Conservation (phyloP, 2,329 filamentous ascomycete genomes). For the Dothiorella sarmentorum region DNA sequence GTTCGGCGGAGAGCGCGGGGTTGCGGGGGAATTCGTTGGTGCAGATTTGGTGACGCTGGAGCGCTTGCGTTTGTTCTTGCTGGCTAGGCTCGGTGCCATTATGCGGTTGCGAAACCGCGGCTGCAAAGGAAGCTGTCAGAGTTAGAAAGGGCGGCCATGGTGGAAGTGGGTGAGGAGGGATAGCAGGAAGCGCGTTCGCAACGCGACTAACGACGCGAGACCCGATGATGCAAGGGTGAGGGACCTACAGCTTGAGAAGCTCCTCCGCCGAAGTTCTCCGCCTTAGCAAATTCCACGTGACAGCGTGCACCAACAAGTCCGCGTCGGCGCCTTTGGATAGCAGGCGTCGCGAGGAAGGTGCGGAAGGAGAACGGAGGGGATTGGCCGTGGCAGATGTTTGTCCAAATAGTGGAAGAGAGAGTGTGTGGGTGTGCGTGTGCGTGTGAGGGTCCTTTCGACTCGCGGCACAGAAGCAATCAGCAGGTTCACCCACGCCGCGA, state of each 20-base stretch:
- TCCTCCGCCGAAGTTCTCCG: neutral
- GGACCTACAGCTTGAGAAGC: neutral
- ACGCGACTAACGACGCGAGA: neutral
- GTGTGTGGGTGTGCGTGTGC: neutral
- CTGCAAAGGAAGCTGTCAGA: neutral
- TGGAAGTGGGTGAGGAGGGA: neutral
- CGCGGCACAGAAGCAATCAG: too few relatives aligned
- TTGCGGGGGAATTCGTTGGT: neutral
- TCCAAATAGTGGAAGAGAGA: neutral
- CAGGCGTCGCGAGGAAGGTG: neutral
- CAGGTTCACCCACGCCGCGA: too few relatives aligned
- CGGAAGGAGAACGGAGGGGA: neutral
- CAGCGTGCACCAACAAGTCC: neutral
- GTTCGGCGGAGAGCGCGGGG: neutral
- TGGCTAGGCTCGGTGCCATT: slow-evolving; percentile 6
- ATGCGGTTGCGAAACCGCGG: slow-evolving; percentile 10
- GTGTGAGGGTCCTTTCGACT: neutral
- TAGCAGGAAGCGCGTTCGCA: neutral
- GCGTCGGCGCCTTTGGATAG: neutral
- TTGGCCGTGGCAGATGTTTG: neutral
- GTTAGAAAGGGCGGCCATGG: neutral
- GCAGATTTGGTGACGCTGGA: neutral
- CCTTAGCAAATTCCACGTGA: neutral
- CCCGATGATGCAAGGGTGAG: slow-evolving; percentile 4
- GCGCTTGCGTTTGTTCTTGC: slow-evolving; percentile 5